phyloP scores from a whole-genome alignment of 2,329 filamentous ascomycete genomes.

The Fusarium udum region DNA sequence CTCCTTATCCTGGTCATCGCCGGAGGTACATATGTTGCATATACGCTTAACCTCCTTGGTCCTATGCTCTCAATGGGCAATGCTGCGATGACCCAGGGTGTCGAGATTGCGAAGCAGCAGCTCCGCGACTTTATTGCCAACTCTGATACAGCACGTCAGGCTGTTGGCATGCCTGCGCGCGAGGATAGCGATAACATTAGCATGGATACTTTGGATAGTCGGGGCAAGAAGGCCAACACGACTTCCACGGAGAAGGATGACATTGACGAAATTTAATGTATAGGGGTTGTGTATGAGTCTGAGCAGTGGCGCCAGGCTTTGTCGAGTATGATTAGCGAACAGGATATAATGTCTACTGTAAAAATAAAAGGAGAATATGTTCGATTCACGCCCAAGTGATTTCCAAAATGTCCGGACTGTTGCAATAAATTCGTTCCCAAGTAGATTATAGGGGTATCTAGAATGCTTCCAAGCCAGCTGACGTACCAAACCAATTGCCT shows the following conservation, averaged over 20 bases:
- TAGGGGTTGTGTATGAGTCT: constrained; percentile 43
- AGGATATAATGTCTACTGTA: constrained; percentile 45
- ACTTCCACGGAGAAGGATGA: constrained; percentile 50
- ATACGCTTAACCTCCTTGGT: constrained; percentile 92
- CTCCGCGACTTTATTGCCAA: constrained; percentile 89
- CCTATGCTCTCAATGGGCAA: constrained; percentile 96
- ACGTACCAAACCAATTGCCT: constrained; percentile 82
- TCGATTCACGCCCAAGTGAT: constrained; percentile 9
- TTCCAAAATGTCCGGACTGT: not conserved
- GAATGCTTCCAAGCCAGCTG: constrained; percentile 76
- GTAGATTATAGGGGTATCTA: constrained; percentile 50
- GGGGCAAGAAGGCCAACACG: constrained; percentile 59
- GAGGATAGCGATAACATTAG: constrained; percentile 60
- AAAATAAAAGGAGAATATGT: constrained; percentile 8
- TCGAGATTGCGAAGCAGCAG: constrained; percentile 92
- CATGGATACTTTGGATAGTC: constrained; percentile 69
- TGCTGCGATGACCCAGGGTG: constrained; percentile 83
- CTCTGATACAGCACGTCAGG: constrained; percentile 85
- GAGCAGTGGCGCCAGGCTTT: constrained; percentile 20
- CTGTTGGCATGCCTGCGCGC: constrained; percentile 76
- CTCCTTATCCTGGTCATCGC: constrained; percentile 82
- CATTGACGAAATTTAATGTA: constrained; percentile 68
- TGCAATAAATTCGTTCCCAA: not conserved
- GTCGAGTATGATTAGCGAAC: constrained; percentile 37
- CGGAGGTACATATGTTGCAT: constrained; percentile 86